Conservation (phyloP, 2,329 filamentous ascomycete species). For the Arthrobotrys entomopaga region DNA sequence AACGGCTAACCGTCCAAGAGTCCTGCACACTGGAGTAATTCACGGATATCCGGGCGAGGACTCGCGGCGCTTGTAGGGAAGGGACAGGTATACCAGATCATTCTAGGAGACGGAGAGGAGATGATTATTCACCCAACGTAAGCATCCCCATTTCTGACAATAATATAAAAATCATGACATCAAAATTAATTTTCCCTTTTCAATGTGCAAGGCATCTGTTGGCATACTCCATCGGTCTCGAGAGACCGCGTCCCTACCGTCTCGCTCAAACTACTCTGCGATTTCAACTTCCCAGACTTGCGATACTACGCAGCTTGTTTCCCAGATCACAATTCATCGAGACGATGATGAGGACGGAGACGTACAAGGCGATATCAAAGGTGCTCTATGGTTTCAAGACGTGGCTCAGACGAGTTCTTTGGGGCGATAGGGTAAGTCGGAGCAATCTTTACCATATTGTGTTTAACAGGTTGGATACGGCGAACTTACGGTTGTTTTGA, state of each 20-base stretch:
- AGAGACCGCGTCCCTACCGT: slow-evolving; percentile 82
- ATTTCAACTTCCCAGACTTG: slow-evolving; percentile 79
- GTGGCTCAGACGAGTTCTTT: slow-evolving; percentile 81
- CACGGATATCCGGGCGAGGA: slow-evolving; percentile 85
- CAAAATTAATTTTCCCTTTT: background rate
- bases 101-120: slow-evolving; percentile 82
- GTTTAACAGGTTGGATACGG: background rate
- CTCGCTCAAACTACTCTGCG: slow-evolving; percentile 80
- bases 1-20: slow-evolving; percentile 66
- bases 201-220: slow-evolving; percentile 75
- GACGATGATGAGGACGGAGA: slow-evolving; percentile 75
- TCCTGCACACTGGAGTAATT: slow-evolving; percentile 89
- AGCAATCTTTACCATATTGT: background rate
- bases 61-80: slow-evolving; percentile 84
- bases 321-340: slow-evolving; percentile 78
- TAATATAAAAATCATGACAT: no score
- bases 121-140: slow-evolving; percentile 85
- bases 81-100: slow-evolving; percentile 88
- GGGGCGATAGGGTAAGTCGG: slow-evolving; percentile 79
- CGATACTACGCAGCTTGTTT: slow-evolving; percentile 70
- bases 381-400: slow-evolving; percentile 77
- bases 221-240: slow-evolving; percentile 78
- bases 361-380: slow-evolving; percentile 76
- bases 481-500: background rate
- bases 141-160: slow-evolving; percentile 37